phyloP scores from a whole-genome alignment of 179 eudicot species.

The Actinidia chinensis region DNA sequence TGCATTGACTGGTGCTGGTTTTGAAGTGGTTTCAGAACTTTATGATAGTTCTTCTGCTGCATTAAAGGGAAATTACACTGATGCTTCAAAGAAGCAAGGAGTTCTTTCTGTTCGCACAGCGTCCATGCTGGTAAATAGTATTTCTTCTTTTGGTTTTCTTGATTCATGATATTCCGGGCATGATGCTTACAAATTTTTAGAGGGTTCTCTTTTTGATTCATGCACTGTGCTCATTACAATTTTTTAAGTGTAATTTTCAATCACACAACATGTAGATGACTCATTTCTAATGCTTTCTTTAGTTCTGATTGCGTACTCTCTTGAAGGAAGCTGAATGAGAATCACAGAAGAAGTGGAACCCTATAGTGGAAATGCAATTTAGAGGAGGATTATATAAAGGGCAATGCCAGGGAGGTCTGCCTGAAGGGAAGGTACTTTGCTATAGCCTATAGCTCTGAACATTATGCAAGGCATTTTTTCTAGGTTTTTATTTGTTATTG shows the following conservation, averaged over 20 bases:
- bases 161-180: not conserved
- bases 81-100: slow-evolving; percentile 56
- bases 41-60: slow-evolving; percentile 38
- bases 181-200: not conserved
- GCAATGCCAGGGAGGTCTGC: slow-evolving; percentile 90
- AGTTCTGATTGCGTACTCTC: not conserved
- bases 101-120: slow-evolving; percentile 81
- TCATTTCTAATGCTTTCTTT: not conserved
- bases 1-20: slow-evolving; percentile 35
- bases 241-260: no score
- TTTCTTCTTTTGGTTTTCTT: not conserved
- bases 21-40: slow-evolving; percentile 39
- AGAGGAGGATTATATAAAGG: slow-evolving; percentile 85
- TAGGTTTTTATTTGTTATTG: not conserved
- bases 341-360: slow-evolving; percentile 74
- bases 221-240: slow-evolving; percentile 2
- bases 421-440: slow-evolving; percentile 87
- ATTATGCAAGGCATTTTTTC: slow-evolving; percentile 9
- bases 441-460: slow-evolving; percentile 12
- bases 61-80: slow-evolving; percentile 36
- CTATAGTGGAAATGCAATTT: slow-evolving; percentile 70
- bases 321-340: slow-evolving; percentile 80
- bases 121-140: slow-evolving; percentile 79
- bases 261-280: not conserved
- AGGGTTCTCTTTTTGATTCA: no score